Evolutionary conservation across 1,284 basidiomycete species (phyloP), one percentile per base, ranked within the genome.

Genomic region (Malassezia caprae): DNA sequence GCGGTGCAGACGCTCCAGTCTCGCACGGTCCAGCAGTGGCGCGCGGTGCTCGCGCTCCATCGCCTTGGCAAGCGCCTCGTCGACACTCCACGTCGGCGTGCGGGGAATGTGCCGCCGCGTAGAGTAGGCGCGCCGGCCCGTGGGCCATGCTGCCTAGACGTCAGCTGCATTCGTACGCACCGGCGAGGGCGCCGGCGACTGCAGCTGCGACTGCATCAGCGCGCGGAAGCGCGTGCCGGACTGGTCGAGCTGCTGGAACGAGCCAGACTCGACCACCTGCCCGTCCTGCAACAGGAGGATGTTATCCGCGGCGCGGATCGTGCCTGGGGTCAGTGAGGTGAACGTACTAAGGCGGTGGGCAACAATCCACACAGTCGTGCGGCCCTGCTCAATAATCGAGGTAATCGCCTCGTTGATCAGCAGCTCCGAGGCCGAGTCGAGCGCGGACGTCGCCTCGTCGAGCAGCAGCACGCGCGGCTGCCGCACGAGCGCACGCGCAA

Each of bases 281-380:
- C 78, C 78, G n/a, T 72, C 68, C 40, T 79, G 77, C 31, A 79
- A 69, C 19, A 79, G 69, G 10, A 79, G 70, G 39, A 79, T 77
- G 8, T 76, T 73, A 51, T 76, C 75, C 4, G 78, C 78, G 43
- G 76, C 76, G 37, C 76, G 77, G 60, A 79, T 79, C 2, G 78
- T 73, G 42, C 58, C 32, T 48, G 34, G 13, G 31, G 24, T 19
- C 24, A 30, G 44, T n/a, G 11, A 21, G 11, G 15, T 11, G n/a
- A 11, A 37, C 46, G 35, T 76, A n/a, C 76, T 78, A 7, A 79
- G 63, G 27, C 78, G 68, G 61, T 79, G 78, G 1, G 78, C 78
- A 21, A 79, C 77, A 55, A 79, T 77, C 61, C 78, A 79, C 48
- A 79, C 78, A 3, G 78, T 79, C 49, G 78, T 78, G 57, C 76